Evolutionary conservation across 1,139 yeast species (phyloP).

Genomic region (Fermentozyma sake): DNA sequence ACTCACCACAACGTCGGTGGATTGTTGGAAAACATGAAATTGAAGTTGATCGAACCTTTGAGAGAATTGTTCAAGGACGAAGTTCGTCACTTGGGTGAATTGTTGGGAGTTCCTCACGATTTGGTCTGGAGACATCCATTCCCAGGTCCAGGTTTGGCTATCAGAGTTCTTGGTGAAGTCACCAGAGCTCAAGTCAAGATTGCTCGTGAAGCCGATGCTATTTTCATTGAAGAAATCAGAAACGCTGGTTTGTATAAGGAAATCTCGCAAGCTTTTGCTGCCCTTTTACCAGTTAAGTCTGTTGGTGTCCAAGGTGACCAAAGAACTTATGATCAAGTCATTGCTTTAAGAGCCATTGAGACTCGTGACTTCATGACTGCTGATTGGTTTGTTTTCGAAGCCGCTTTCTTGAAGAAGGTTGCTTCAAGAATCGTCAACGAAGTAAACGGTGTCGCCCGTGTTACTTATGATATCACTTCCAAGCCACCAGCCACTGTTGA

Average conservation of each 20-base stretch:
- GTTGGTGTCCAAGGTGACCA: conserved; percentile 99
- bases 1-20: conserved; percentile 99
- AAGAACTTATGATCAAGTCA: conserved; percentile 98
- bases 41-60: conserved; percentile 95
- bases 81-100: conserved; percentile 92
- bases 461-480: conserved; percentile 95
- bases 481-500: conserved; percentile 99
- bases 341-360: conserved; percentile 97
- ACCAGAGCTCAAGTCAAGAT: conserved; percentile 88
- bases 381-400: conserved; percentile 96
- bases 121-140: conserved; percentile 99
- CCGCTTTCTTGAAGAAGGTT: conserved; percentile 84
- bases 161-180: conserved; percentile 95
- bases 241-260: conserved; percentile 88
- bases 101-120: conserved; percentile 93
- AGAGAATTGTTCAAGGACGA: conserved; percentile 98
- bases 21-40: conserved; percentile 93
- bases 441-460: conserved; percentile 98
- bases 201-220: conserved; percentile 95
- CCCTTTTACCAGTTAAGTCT: conserved; percentile 92
- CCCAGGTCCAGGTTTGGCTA: conserved; percentile 99
- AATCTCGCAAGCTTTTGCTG: conserved; percentile 97
- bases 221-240: conserved; percentile 92
- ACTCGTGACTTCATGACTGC: conserved; percentile 99
- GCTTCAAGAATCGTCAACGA: conserved; percentile 97